Evolutionary conservation across 2,329 filamentous ascomycete species (phyloP), one percentile per base, ranked within the genome.

Genomic region (Fusarium sp.): DNA sequence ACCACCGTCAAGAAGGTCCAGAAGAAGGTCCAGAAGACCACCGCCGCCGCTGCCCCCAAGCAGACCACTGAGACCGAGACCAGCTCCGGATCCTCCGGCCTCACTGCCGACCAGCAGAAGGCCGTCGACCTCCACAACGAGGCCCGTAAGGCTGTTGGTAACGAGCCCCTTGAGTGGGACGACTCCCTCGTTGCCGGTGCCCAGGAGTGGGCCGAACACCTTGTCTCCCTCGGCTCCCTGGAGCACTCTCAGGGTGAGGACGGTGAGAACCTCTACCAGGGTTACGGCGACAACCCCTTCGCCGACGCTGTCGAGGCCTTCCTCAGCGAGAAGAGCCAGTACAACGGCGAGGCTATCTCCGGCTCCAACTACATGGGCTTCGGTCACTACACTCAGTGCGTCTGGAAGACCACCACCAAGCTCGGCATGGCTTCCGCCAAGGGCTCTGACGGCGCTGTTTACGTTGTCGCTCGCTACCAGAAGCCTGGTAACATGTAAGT

Each of bases 201-300:
- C 17, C 72, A 73, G 56, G 57, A 63, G 45, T 74, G 72, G 72
- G 72, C 72, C 13, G 34, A 63, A 31, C 55, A 74, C 55, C 67
- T 74, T 4, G 70, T 58, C 33, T 59, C 61, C 15, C 19, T 70
- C 17, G 72, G 70, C 34, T 64, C 34, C 47, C 62, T 74, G 13
- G 9, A 28, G 14, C 72, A 74, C 72, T 72, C 72, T 10, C 31
- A 45, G 17, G 49, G 57, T 14, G n/a, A 21, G 3, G 72, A 71
- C 42, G 72, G 72, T 7, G 72, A 74, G 72, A 74, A 74, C 69
- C 68, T 74, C 3, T 74, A 72, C 66, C 62, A 62, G 70, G 68
- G 70, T 24, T 58, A 33, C 31, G 52, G 45, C 39, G 42, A 43
- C 22, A 51, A 60, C 13, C 72, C 72, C 44, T 72, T 31, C 46